phyloP scores from a whole-genome alignment of 108 stramenopile genomes.

The Skeletonema menzelii region DNA sequence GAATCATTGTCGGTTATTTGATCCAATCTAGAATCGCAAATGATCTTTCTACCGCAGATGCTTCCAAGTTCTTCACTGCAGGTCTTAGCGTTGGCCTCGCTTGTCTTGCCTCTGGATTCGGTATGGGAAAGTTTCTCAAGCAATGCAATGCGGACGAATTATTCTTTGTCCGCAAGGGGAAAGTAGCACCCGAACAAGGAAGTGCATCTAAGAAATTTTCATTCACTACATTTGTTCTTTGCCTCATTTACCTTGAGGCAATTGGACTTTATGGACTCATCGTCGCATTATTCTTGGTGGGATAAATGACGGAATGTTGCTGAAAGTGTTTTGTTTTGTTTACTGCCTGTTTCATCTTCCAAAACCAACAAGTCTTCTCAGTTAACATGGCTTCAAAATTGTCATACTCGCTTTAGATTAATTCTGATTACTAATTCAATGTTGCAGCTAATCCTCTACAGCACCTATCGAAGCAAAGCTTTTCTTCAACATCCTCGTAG shows the following conservation, averaged over 20 bases:
- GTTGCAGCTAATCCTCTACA: no score
- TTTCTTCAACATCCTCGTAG: no score
- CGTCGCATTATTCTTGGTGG: constrained; percentile 57
- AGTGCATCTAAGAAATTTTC: constrained; percentile 22
- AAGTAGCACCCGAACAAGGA: neutral
- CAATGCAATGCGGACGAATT: constrained; percentile 20
- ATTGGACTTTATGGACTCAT: constrained; percentile 71
- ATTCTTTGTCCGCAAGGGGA: constrained; percentile 14
- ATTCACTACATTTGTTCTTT: constrained; percentile 10
- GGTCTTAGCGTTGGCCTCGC: constrained; percentile 63
- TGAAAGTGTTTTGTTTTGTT: neutral
- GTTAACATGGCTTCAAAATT: no score
- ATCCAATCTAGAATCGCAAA: constrained; percentile 35
- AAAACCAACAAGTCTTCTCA: no score
- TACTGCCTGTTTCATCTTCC: no score
- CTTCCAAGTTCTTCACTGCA: constrained; percentile 47
- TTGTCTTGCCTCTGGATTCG: constrained; percentile 52
- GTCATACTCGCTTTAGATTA: no score
- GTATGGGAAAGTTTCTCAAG: constrained; percentile 50
- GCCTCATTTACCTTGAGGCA: constrained; percentile 60
- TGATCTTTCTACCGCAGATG: constrained; percentile 4
- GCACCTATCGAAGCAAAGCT: no score
- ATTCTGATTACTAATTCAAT: no score
- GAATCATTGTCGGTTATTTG: constrained; percentile 51
- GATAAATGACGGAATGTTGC: neutral